phyloP scores from a whole-genome alignment of 176 grass and related monocot species.

The Oryza australiensis region DNA sequence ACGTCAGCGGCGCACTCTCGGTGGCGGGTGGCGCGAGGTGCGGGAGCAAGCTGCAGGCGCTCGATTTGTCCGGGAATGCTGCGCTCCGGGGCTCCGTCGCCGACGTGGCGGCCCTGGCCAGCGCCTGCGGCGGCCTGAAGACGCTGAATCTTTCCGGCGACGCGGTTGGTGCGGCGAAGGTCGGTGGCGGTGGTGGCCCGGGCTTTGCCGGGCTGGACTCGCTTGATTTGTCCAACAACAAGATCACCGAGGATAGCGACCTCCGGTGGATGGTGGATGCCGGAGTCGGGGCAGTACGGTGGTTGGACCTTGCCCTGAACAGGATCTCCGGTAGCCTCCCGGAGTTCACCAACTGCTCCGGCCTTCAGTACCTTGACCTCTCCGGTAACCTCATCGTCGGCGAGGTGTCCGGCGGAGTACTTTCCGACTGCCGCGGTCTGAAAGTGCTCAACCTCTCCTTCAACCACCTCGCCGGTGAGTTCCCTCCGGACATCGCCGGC shows the following conservation, averaged over 20 bases:
- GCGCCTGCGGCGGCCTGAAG: constrained; percentile 43
- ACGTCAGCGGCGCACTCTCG: constrained; percentile 65
- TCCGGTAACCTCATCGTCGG: constrained; percentile 66
- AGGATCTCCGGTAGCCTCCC: constrained; percentile 55
- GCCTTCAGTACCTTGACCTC: constrained; percentile 74
- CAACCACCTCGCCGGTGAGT: constrained; percentile 65
- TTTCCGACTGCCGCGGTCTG: constrained; percentile 57
- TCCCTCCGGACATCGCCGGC: constrained; percentile 61
- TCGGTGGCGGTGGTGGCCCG: not conserved
- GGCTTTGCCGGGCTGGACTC: constrained; percentile 49
- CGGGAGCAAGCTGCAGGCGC: constrained; percentile 40
- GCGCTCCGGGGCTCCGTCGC: constrained; percentile 65
- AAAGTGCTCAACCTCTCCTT: constrained; percentile 70
- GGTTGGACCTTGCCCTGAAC: constrained; percentile 66
- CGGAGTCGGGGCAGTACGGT: constrained; percentile 55
- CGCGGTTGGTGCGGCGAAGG: constrained; percentile 42
- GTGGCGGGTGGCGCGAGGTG: constrained; percentile 26
- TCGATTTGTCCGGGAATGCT: constrained; percentile 84
- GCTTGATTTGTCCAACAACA: constrained; percentile 76
- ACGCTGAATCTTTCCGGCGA: constrained; percentile 70
- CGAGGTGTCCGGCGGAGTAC: constrained; percentile 35
- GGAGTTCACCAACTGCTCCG: constrained; percentile 74
- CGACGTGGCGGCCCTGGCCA: constrained; percentile 55
- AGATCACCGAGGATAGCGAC: constrained; percentile 58
- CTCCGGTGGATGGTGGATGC: constrained; percentile 57